Percentiles rank a stretch among this genome's conserved stretches.
These are phyloP conservation scores for Cutaneotrichosporon arboriforme DNA, from an alignment of 1,284 basidiomycete genomes.

Conservation along the genomic window DNA sequence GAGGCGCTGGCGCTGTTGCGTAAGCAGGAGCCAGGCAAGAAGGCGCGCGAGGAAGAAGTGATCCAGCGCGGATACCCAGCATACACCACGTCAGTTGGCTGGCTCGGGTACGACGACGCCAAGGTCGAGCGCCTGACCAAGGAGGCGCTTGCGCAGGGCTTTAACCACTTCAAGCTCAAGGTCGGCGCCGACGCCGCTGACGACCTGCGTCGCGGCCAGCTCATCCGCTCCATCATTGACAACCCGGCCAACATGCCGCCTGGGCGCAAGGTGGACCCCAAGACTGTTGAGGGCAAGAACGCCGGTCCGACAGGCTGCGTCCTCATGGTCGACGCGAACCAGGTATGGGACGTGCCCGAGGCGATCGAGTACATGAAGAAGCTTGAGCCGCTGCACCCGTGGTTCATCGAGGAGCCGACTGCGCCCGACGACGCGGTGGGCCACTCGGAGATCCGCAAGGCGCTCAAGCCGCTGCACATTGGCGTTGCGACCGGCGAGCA, in stretches of 20 bases:
- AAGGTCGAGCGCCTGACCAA: slow-evolving; percentile 81
- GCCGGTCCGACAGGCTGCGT: slow-evolving; percentile 89
- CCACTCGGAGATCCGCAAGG: slow-evolving; percentile 53
- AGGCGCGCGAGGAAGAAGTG: slow-evolving; percentile 68
- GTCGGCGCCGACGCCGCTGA: slow-evolving; percentile 76
- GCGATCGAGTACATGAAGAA: slow-evolving; percentile 86
- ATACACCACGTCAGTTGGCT: slow-evolving; percentile 90
- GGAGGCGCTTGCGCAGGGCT: slow-evolving; percentile 75
- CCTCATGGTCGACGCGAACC: slow-evolving; percentile 95
- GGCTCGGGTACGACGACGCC: slow-evolving; percentile 87
- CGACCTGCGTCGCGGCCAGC: slow-evolving; percentile 76
- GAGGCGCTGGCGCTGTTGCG: slow-evolving; percentile 81
- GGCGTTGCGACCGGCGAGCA: slow-evolving; percentile 96
- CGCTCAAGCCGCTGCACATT: slow-evolving; percentile 72
- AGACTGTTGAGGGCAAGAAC: slow-evolving; percentile 73
- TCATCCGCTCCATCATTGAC: slow-evolving; percentile 91
- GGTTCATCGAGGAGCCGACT: slow-evolving; percentile 96
- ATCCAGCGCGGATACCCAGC: slow-evolving; percentile 71
- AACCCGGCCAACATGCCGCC: slow-evolving; percentile 56
- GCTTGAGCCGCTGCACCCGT: slow-evolving; percentile 78
- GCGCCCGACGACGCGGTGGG: slow-evolving; percentile 76
- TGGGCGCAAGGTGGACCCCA: slow-evolving; percentile 57
- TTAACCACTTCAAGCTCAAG: slow-evolving; percentile 98
- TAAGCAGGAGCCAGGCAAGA: slow-evolving; percentile 68
- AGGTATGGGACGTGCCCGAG: slow-evolving; percentile 88